Evolutionary conservation across 371 early-diverging fungal species (phyloP), one percentile per base, ranked within the genome.

Genomic region (Pancytospora epiphaga): DNA sequence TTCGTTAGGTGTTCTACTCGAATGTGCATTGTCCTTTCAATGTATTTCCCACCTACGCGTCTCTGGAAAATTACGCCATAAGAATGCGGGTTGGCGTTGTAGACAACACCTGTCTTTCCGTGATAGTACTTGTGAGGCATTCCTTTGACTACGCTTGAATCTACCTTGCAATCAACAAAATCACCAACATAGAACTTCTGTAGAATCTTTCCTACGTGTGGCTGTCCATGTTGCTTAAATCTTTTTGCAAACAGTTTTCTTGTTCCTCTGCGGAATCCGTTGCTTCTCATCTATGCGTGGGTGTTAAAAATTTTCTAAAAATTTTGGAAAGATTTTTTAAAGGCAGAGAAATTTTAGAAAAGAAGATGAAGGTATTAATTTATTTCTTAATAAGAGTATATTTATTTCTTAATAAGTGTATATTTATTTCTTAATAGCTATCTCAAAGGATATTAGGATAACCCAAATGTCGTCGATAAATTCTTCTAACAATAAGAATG

Each of bases 41-140:
- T 85, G 86, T 87, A 91, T 76, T 94, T 90, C 87, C 88, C 89
- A 75, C 96, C 93, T 66, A 93, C 93, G 73, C 85, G 85, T 90
- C 94, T 95, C 89, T 95, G 86, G 85, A 94, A 84, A 80, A 94
- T 92, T 79, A 98, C 87, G 85, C 94, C 95, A 66, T 96, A 91
- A 66, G 96, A 85, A 52, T 69, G 75, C 30, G 66, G 63, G 68
- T 77, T 74, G n/a, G 77, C 79, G 38, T 67, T 66, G 57, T 70
- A 73, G 4, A 78, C 68, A 38, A 58, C 73, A 43, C 77, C 75
- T n/a, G 79, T 75, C 32, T 86, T 88, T 86, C 95, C 96, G 85
- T 95, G 95, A 88, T 94, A 98, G 89, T 88, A 94, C 87, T 94
- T 95, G 92, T 96, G 95, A 80, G 98, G 98, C 94, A 98, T 93